Evolutionary conservation across 2,329 filamentous ascomycete genomes (phyloP).

Genomic region (Lachnellula suecica): DNA sequence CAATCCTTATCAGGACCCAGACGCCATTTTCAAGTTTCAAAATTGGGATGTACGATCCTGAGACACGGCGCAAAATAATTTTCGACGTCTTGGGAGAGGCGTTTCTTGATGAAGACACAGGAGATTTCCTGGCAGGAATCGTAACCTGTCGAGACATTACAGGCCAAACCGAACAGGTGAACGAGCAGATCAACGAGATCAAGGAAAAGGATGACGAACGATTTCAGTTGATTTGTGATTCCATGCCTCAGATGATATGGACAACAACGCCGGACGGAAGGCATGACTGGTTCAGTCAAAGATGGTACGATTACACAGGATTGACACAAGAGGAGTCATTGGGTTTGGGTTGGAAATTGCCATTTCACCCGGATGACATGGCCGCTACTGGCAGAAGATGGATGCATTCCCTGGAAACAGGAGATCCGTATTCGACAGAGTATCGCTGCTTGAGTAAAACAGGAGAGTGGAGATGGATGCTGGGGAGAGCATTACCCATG

Average conservation of each 20-base stretch:
- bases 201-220: constrained; percentile 70
- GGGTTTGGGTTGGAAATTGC: constrained; percentile 59
- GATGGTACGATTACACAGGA: constrained; percentile 82
- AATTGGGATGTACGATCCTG: constrained; percentile 61
- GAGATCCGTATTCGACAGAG: constrained; percentile 67
- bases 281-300: constrained; percentile 72
- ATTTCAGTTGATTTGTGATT: constrained; percentile 75
- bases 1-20: constrained; percentile 60
- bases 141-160: constrained; percentile 74
- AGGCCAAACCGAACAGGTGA: constrained; percentile 65
- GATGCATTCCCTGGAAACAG: constrained; percentile 63
- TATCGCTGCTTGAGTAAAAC: constrained; percentile 67
- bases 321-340: constrained; percentile 60
- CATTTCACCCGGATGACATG: constrained; percentile 72
- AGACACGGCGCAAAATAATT: constrained; percentile 50
- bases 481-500: constrained; percentile 70
- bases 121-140: constrained; percentile 72
- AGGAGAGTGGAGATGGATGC: constrained; percentile 77
- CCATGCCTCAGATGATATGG: constrained; percentile 72
- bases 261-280: constrained; percentile 65
- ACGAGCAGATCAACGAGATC: constrained; percentile 66
- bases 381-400: constrained; percentile 53
- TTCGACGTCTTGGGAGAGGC: constrained; percentile 68
- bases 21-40: constrained; percentile 57
- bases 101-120: constrained; percentile 63